Evolutionary conservation across 805 yeast species (phyloP).

Genomic region (Wickerhamomyces ciferrii): DNA sequence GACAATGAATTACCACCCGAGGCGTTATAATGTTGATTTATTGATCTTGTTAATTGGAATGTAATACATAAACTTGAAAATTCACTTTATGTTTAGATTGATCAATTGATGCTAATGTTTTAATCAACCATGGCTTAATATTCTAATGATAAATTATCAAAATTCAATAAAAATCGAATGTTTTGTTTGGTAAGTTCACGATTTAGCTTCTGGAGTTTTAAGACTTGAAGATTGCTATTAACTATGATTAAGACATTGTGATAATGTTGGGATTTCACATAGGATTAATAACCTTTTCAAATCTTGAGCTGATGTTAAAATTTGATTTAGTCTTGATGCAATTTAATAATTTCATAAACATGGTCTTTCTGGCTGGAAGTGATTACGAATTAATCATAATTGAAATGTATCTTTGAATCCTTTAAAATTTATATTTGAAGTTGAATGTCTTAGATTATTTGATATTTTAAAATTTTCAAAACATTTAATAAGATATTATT

Average conservation of each 20-base stretch:
- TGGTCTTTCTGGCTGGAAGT: slow-evolving; percentile 60
- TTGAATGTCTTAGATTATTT: slow-evolving; percentile 24
- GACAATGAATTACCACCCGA: slow-evolving; percentile 62
- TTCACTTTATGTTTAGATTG: slow-evolving; percentile 55
- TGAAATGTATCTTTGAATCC: slow-evolving; percentile 43
- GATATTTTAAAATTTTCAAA: slow-evolving; percentile 45
- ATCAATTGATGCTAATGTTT: slow-evolving; percentile 33
- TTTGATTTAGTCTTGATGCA: slow-evolving; percentile 38
- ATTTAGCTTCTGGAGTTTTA: slow-evolving; percentile 46
- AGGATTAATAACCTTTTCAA: slow-evolving; percentile 59
- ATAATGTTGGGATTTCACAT: slow-evolving; percentile 62
- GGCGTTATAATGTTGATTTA: slow-evolving; percentile 20
- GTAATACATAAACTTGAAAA: slow-evolving; percentile 75
- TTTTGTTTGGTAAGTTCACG: slow-evolving; percentile 61
- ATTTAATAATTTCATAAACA: slow-evolving; percentile 47
- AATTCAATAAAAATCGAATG: slow-evolving; percentile 60
- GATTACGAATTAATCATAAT: slow-evolving; percentile 35
- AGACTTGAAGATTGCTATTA: slow-evolving; percentile 8
- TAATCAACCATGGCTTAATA: slow-evolving; percentile 54
- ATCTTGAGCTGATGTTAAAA: slow-evolving; percentile 34
- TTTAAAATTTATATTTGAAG: slow-evolving; percentile 42
- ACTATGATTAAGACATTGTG: slow-evolving; percentile 35
- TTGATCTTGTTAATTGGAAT: slow-evolving; percentile 59
- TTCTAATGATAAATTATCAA: slow-evolving; percentile 32
- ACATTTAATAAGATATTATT: slow-evolving; percentile 35